Evolutionary conservation across 768 basidiomycete genomes (phyloP).

Genomic region (Suillus occidentalis): DNA sequence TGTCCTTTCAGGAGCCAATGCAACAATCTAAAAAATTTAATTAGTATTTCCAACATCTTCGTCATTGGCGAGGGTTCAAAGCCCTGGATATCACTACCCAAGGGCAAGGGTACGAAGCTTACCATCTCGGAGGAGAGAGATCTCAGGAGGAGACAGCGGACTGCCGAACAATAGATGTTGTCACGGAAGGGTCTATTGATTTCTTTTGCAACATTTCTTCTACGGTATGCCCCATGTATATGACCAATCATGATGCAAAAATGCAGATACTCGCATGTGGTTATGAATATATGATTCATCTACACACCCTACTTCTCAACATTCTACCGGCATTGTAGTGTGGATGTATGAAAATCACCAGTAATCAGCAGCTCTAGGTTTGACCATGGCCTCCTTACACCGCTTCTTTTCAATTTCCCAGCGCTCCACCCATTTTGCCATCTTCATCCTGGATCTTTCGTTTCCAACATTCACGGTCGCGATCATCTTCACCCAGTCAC

Average conservation of each 20-base stretch:
- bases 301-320: neutral
- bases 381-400: slow-evolving; percentile 37
- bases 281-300: slow-evolving; percentile 15
- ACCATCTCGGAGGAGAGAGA: slow-evolving; percentile 97
- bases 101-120: slow-evolving; percentile 97
- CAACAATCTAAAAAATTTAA: neutral
- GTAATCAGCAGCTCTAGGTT: slow-evolving; percentile 43
- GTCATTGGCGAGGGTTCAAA: slow-evolving; percentile 95
- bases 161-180: slow-evolving; percentile 60
- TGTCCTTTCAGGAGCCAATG: slow-evolving; percentile 10
- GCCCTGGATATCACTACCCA: slow-evolving; percentile 95
- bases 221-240: slow-evolving; percentile 17
- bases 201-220: slow-evolving; percentile 10
- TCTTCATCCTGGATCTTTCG: slow-evolving; percentile 72
- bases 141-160: slow-evolving; percentile 78
- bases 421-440: slow-evolving; percentile 84
- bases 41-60: slow-evolving; percentile 94
- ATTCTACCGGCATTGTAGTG: neutral
- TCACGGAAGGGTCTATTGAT: slow-evolving; percentile 7
- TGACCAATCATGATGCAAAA: slow-evolving; percentile 21
- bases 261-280: slow-evolving; percentile 16
- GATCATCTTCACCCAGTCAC: slow-evolving; percentile 86
- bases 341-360: slow-evolving; percentile 34
- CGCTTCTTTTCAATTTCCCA: slow-evolving; percentile 84
- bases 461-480: slow-evolving; percentile 91